These are phyloP conservation scores for Epichloe gansuensis DNA, from an alignment of 2,329 filamentous ascomycete species.

Conservation along the genomic window DNA sequence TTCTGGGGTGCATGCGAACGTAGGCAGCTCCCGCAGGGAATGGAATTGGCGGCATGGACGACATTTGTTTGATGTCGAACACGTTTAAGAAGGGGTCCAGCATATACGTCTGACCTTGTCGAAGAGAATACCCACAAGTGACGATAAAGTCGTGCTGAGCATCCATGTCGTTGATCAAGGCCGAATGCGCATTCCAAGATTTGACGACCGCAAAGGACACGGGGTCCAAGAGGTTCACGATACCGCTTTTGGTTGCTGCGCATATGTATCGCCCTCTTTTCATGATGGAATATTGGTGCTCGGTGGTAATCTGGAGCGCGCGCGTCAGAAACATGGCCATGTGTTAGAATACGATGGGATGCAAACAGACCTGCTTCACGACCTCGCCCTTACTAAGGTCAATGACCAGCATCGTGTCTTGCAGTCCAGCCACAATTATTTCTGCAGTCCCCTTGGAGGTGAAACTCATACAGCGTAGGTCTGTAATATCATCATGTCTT, in stretches of 20 bases:
- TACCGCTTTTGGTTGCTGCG: slow-evolving; percentile 71
- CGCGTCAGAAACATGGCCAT: slow-evolving; percentile 17
- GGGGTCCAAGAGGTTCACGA: slow-evolving; percentile 76
- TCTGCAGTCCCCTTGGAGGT: slow-evolving; percentile 74
- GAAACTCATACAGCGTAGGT: slow-evolving; percentile 90
- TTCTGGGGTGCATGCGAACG: slow-evolving; percentile 89
- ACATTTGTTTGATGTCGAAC: slow-evolving; percentile 85
- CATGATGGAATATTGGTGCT: slow-evolving; percentile 80
- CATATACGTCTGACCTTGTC: slow-evolving; percentile 61
- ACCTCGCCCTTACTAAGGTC: slow-evolving; percentile 59
- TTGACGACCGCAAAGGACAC: slow-evolving; percentile 66
- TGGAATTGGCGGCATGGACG: slow-evolving; percentile 77
- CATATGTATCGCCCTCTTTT: slow-evolving; percentile 83
- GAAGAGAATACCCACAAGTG: slow-evolving; percentile 83
- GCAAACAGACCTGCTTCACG: slow-evolving; percentile 42
- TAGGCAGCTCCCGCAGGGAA: slow-evolving; percentile 88
- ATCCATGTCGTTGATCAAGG: slow-evolving; percentile 92
- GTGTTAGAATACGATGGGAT: neutral
- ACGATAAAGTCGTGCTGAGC: slow-evolving; percentile 89
- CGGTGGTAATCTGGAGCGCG: slow-evolving; percentile 29
- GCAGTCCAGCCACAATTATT: slow-evolving; percentile 76
- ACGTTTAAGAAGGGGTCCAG: slow-evolving; percentile 90
- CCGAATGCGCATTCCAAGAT: slow-evolving; percentile 80
- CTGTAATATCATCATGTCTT: slow-evolving; percentile 64
- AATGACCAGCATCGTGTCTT: slow-evolving; percentile 71